These are phyloP conservation scores for Linderina pennispora DNA, from an alignment of 192 early-diverging fungal genomes.

Conservation along the genomic window DNA sequence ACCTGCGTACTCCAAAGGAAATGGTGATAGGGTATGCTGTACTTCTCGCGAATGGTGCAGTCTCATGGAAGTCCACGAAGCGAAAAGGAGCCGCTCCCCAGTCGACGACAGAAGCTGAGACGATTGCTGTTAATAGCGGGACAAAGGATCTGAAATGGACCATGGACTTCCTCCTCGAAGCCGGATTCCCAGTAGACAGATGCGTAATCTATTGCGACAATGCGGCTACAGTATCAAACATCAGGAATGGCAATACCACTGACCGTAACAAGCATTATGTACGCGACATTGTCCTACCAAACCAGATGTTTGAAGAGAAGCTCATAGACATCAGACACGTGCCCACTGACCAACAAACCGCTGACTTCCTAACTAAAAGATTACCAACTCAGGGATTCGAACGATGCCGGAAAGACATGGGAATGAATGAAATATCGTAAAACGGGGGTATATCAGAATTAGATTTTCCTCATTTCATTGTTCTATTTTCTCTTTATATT, in stretches of 20 bases:
- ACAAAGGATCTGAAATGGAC: slow-evolving; percentile 2
- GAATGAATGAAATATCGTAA: too few species aligned
- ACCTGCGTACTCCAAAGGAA: too few species aligned
- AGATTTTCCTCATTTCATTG: too few species aligned
- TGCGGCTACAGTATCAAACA: slow-evolving; percentile 1
- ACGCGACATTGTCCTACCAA: too few species aligned
- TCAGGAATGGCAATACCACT: slow-evolving; percentile 2
- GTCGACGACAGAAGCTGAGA: slow-evolving; percentile 1
- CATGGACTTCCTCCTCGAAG: not conserved
- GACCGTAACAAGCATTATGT: slow-evolving; percentile 9
- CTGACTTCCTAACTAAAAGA: too few species aligned
- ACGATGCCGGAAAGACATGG: too few species aligned
- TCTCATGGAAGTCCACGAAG: slow-evolving; percentile 6
- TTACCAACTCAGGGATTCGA: too few species aligned
- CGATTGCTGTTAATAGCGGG: slow-evolving; percentile 3
- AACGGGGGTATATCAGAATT: too few species aligned
- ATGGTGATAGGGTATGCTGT: slow-evolving; percentile 4
- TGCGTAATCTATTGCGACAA: slow-evolving; percentile 7
- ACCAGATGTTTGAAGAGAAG: too few species aligned
- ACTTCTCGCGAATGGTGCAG: not conserved
- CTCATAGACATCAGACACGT: too few species aligned
- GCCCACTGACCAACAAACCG: too few species aligned
- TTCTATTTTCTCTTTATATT: too few species aligned
- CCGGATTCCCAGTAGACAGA: not conserved
- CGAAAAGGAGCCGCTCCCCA: not conserved